Evolutionary conservation across 177 flowering plant genomes (phyloP), one percentile per base, ranked within the genome.

Genomic region (Vitis hybrid): DNA sequence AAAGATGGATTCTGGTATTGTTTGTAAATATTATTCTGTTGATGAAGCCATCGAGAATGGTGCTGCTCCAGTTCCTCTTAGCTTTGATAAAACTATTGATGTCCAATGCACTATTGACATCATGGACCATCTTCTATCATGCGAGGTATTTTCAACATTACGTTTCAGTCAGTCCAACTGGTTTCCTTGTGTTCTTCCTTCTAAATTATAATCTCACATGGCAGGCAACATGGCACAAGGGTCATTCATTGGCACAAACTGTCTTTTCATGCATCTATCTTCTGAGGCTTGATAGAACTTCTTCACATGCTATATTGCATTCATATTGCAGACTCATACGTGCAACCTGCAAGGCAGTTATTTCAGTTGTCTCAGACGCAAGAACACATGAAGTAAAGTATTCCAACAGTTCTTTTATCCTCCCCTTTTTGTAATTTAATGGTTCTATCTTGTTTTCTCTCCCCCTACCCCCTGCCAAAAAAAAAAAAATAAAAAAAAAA

Each of bases 191-290:
- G 60, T 60, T 51, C 8, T 11, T 31, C 49, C 8, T 11, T 31
- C 49, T 60, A 31, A 76, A 62, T 56, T 66, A 4, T 56, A 49
- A 26, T 69, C 49, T 67, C 65, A 33, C n/a, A 63, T 84, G 78
- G 75, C 90, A 95, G 98, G 99, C 98, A 22, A 88, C 99, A 73
- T 95, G 98, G 99, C 99, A 95, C 82, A 95, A 80, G 84, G 99
- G 99, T 69, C 92, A 93, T 76, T 89, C 98, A 45, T 73, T 95
- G 85, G 96, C 96, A 63, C 99, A 93, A 76, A 95, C 98, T 63
- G 90, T 93, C 62, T 95, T 84, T 77, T 91, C 99, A 49, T 95
- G 97, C 85, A 83, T 93, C 68, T 95, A 93, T 78, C 91, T 95
- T 71, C 74, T 93, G 85, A 82, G 87, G 79, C 90, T 88, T 49